Evolutionary conservation across 2,329 filamentous ascomycete genomes (phyloP), one percentile per base, ranked within the genome.

Genomic region (Truncatella angustata): DNA sequence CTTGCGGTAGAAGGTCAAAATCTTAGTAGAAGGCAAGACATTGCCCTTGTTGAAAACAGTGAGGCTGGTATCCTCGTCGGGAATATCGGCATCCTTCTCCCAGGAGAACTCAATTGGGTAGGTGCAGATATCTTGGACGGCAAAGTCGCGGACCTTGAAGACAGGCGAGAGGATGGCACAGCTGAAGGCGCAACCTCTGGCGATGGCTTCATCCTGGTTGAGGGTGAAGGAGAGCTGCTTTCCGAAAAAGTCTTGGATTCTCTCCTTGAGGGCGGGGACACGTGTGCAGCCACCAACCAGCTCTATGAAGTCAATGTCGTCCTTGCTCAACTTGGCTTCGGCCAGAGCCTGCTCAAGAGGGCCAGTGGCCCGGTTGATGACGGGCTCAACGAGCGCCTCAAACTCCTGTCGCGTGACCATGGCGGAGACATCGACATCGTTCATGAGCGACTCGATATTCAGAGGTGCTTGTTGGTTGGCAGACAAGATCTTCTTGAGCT

Each of bases 101-200:
- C 94, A 99, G 49, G 87, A 89, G 73, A 99, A 99, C 71, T 99
- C 93, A 70, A 99, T 96, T 45, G 94, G 94, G 78, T 97, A 99
- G 79, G 87, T 91, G 75, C 96, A 90, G 65, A 97, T 93, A 73
- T 99, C 94, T 80, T 97, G 91, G 55, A 97, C 88, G 62, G 91
- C 85, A 74, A 99, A 99, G 78, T 99, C 94, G 66, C 94, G 91
- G 68, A 99, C 94, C 70, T 93, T 91, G 88, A 99, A 97, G 60
- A 96, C 90, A 42, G 94, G 94, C 0, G 94, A 97, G 51, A 97
- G 85, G 63, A 97, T 97, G 65, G 94, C 94, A 71, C 94, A 97
- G 82, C 88, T 91, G 78, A 99, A 99, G 55, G 94, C 92, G 70
- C 91, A 96, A 56, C 94, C 94, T 70, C 94, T 88, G 56, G 94